Evolutionary conservation across 2,329 filamentous ascomycete species (phyloP), one percentile per base, ranked within the genome.

Genomic region (Pseudogymnoascus sp.): DNA sequence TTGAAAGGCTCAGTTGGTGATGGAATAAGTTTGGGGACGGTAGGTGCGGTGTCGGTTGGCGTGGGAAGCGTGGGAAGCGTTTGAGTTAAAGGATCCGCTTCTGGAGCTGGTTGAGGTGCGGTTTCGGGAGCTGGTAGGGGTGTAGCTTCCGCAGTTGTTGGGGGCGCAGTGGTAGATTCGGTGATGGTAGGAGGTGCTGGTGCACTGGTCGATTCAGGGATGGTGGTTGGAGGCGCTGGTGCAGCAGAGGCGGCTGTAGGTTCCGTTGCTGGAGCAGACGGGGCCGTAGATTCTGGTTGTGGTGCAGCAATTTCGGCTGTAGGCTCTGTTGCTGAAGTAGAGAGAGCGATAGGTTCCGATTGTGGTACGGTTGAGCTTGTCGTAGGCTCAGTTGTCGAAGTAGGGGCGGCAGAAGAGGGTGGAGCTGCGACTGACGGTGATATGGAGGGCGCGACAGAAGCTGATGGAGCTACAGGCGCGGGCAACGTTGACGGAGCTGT

Each of bases 151-250:
- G n/a, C 37, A n/a, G 37, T 14, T 39, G n/a, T 7, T 8, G 37
- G 14, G 14, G 14, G 5, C 4, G 5, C 37, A 39, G 14, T n/a
- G 6, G 37, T 39, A 2, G 37, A 16, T 2, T 39, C 37, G 37
- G 37, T 6, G 34, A 36, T 11, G 14, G 11, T 11, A 14, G 34
- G 14, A 36, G n/a, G 25, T 19, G 14, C 36, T 19, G 14, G 23
- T 16, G 37, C 41, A 14, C 23, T 61, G 8, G 13, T 13, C 16
- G 60, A 36, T 36, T 61, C 34, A 16, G 65, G 63, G 64, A 65
- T 66, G 63, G 41, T 66, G 63, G 51, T 62, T 14, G 36, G n/a
- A 41, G 37, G 14, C 4, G 14, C 37, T 41, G 37, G n/a, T 10
- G 37, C n/a, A 1, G n/a, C 4, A n/a, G 37, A 5, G 6, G n/a